Evolutionary conservation across 2,329 filamentous ascomycete genomes (phyloP), one percentile per base, ranked within the genome.

Genomic region (Calonectria pteridis): DNA sequence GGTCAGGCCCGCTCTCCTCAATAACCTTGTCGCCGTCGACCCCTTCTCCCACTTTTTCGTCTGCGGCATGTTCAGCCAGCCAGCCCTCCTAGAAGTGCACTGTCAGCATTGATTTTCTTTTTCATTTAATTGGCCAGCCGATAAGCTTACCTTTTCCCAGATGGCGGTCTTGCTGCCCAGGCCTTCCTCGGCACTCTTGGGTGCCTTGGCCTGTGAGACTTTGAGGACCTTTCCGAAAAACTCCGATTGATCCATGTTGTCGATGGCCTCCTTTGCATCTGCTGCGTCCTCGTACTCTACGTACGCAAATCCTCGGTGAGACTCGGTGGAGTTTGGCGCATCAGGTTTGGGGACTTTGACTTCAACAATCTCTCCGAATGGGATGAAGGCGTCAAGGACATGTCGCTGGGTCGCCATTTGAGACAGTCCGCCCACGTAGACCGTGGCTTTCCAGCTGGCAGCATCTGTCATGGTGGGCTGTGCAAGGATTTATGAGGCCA

Each of bases 221-320:
- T 96, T 98, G 83, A 99, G 93, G 18, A 97, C 93, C 73, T 95
- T 92, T 14, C 97, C 97, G 83, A 96, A 98, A 58, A 99, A 91
- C 86, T 98, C 96, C 74, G 96, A 94, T 84, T 98, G 95, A 83
- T 99, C 95, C 96, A 99, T 98, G 83, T 99, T 99, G 88, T 98
- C 95, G 84, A 99, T 98, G 65, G 97, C 97, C 85, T 98, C 96
- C 81, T 93, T 93, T 33, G 96, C 96, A 85, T 99, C 97, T 71
- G 93, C 91, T 16, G 92, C 89, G 71, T 95, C 91, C 80, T 98
- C 95, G 82, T 94, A 99, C 82, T 99, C 97, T 65, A 99, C 94
- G 83, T 99, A 98, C 72, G 96, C 97, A 84, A 98, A 99, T 0
- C 97, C 97, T 67, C 96, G 90, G 84, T 99, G 97, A 35, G 92